Evolutionary conservation across 148 eudicot species (phyloP).

Genomic region (Polygonum maritimum): DNA sequence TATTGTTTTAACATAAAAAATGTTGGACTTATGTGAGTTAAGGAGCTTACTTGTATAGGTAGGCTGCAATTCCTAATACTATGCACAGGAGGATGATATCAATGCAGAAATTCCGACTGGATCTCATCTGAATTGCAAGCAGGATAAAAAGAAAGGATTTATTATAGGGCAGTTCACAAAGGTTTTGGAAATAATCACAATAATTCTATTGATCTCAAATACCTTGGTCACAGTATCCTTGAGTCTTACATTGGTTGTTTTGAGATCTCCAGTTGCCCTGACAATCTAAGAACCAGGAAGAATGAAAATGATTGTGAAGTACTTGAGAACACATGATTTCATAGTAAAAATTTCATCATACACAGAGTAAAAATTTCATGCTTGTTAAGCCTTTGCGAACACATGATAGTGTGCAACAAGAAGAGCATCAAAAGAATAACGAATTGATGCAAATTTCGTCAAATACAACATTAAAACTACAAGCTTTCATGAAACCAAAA

Average conservation of each 20-base stretch:
- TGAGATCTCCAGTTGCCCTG: constrained; percentile 41
- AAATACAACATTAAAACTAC: too few relatives aligned
- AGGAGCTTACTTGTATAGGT: constrained; percentile 51
- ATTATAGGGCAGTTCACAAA: neutral
- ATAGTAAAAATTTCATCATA: too few relatives aligned
- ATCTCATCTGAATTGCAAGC: constrained; percentile 41
- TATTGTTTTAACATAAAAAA: too few relatives aligned
- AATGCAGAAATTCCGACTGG: constrained; percentile 64
- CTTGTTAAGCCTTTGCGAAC: too few relatives aligned
- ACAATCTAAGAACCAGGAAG: constrained; percentile 26
- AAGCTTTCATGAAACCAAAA: too few relatives aligned
- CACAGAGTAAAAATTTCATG: too few relatives aligned
- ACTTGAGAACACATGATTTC: neutral
- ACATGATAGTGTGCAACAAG: too few relatives aligned
- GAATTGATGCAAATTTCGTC: too few relatives aligned
- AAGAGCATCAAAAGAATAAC: too few relatives aligned
- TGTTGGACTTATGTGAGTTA: too few relatives aligned
- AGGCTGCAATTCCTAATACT: constrained; percentile 55
- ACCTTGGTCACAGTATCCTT: constrained; percentile 52
- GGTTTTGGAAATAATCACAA: neutral
- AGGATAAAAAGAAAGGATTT: neutral
- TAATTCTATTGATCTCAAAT: neutral
- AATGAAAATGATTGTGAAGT: neutral
- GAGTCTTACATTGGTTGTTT: constrained; percentile 47
- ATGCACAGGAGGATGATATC: constrained; percentile 46